Percentiles rank a stretch among this genome's conserved stretches.
Evolutionary conservation across 306 rosid genomes (phyloP).

Genomic region (Albizia julibrissin): DNA sequence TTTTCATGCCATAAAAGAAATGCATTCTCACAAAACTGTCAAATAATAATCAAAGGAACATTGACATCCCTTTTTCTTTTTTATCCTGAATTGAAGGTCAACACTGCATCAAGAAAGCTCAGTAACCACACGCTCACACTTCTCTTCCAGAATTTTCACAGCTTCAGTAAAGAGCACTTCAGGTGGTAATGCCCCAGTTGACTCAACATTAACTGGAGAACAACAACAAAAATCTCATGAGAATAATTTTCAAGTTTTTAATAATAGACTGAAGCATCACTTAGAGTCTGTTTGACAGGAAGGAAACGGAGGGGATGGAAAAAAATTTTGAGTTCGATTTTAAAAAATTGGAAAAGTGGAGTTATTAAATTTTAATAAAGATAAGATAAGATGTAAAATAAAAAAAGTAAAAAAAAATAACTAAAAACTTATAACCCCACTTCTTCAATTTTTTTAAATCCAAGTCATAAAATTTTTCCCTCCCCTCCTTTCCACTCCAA

Average conservation of each 20-base stretch:
- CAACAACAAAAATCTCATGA: not conserved
- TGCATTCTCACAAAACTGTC: not conserved
- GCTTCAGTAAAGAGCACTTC: conserved; percentile 85
- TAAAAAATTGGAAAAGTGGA: too few relatives aligned
- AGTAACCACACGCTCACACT: conserved; percentile 82
- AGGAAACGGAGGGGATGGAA: too few relatives aligned
- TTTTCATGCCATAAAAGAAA: conserved; percentile 17
- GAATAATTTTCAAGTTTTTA: not conserved
- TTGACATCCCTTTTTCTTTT: conserved; percentile 14
- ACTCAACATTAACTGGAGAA: conserved; percentile 73
- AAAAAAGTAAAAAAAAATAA: too few relatives aligned
- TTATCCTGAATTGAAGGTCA: conserved; percentile 11
- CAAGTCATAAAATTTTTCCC: too few relatives aligned
- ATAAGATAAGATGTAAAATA: too few relatives aligned
- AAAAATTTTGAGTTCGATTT: too few relatives aligned
- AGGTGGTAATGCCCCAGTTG: conserved; percentile 88
- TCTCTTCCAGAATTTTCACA: conserved; percentile 90
- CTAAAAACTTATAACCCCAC: too few relatives aligned
- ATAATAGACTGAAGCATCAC: not conserved
- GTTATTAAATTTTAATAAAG: too few relatives aligned
- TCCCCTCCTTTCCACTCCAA: too few relatives aligned
- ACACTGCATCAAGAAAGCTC: conserved; percentile 66
- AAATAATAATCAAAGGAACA: conserved; percentile 14
- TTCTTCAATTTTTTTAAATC: too few relatives aligned
- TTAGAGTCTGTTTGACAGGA: too few relatives aligned